Conservation (phyloP, 2,329 filamentous ascomycete genomes). For the Fusarium algeriense region DNA sequence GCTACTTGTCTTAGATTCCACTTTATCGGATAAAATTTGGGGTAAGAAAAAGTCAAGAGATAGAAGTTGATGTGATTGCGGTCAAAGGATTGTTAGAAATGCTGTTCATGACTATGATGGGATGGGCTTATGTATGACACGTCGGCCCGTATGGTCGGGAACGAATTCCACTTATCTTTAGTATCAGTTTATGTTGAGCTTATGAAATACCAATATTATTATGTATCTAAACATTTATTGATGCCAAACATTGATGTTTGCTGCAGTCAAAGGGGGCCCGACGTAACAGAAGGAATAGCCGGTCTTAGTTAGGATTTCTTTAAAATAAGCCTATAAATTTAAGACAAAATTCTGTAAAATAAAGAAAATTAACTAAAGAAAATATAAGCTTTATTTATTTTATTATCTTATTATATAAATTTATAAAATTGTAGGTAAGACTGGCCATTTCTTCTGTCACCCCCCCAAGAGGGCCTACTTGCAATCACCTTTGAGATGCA, state of each 20-base stretch:
- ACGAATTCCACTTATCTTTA: slow-evolving; percentile 34
- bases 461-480: too few species aligned
- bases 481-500: too few species aligned
- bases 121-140: slow-evolving; percentile 18
- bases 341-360: too few species aligned
- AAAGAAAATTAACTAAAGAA: too few species aligned
- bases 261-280: too few species aligned
- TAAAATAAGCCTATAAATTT: too few species aligned
- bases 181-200: slow-evolving; percentile 13
- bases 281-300: too few species aligned
- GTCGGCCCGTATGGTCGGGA: slow-evolving; percentile 11
- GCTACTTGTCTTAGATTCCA: neutral
- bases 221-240: neutral
- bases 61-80: slow-evolving; percentile 17
- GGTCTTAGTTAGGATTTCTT: too few species aligned
- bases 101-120: slow-evolving; percentile 28
- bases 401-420: too few species aligned
- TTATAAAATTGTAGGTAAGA: too few species aligned
- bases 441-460: too few species aligned
- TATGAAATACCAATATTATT: slow-evolving; percentile 17
- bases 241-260: neutral
- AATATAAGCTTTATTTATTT: too few species aligned
- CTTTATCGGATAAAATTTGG: neutral
- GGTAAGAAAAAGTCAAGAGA: slow-evolving; percentile 4
- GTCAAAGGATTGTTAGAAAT: slow-evolving; percentile 20